These are phyloP conservation scores for Nicotiana obtusifolia DNA, from an alignment of 257 asterid species.

Conservation along the genomic window DNA sequence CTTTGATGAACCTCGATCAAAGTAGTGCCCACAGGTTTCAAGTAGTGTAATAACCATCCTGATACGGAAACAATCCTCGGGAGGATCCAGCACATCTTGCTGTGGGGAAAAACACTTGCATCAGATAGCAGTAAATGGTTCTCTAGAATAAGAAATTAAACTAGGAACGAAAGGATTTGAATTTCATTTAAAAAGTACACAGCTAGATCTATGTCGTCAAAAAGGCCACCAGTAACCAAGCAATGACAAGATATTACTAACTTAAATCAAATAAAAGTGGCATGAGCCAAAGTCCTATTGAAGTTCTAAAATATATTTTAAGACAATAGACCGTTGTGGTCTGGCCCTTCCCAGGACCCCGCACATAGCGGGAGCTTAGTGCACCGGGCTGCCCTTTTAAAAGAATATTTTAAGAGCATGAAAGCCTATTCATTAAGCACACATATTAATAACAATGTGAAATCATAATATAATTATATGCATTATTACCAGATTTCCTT, in stretches of 20 bases:
- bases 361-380: too few relatives aligned
- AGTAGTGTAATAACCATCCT: conserved; percentile 92
- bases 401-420: background rate
- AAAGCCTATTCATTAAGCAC: background rate
- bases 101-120: conserved; percentile 40
- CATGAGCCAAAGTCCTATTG: background rate
- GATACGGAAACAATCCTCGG: conserved; percentile 94
- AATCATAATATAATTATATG: background rate
- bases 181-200: background rate
- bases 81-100: conserved; percentile 95
- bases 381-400: background rate
- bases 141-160: background rate
- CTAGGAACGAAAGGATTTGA: background rate
- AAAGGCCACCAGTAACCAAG: background rate
- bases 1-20: conserved; percentile 95
- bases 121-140: conserved; percentile 35
- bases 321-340: background rate
- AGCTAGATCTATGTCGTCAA: background rate
- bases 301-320: background rate
- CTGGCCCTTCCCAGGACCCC: too few relatives aligned
- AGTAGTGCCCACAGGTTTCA: conserved; percentile 97
- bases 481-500: background rate
- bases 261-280: background rate
- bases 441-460: background rate
- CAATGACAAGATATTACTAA: background rate